Evolutionary conservation across 305 asterid species (phyloP), one percentile per base, ranked within the genome.

Genomic region (Fraxinus dipetala): DNA sequence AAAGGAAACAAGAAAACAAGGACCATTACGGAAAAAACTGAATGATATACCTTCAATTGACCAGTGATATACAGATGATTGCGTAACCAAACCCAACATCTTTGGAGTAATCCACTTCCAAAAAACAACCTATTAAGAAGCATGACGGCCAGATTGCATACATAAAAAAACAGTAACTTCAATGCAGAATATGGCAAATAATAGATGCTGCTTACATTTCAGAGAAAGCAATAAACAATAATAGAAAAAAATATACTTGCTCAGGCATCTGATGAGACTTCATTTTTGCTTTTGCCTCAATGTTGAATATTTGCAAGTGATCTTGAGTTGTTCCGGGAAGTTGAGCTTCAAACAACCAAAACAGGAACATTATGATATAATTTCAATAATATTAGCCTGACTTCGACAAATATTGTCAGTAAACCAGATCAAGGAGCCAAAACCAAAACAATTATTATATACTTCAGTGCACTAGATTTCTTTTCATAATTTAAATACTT

Each of bases 251-350:
- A 8, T 36, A 14, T 79, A 45, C 65, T 74, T 38, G 77, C 67
- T 79, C 75, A 16, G 76, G 77, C 65, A 40, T 67, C 82, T 93
- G 98, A 89, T 94, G 88, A 2, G 99, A 92, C 86, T 96, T 96
- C 63, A 96, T 87, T 86, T 96, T 96, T 80, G 97, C 93, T 84
- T 96, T 96, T 76, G 97, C 95, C 88, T 96, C 99, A 70, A 96
- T 96, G 89, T 96, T 96, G 88, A 96, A 96, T 87, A 96, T 96
- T 92, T 96, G 98, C 84, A 96, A 87, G 89, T 94, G 98, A 83
- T 96, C 98, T 84, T 94, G 97, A 79, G 92, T 90, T 75, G 98
- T 94, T 63, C 75, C 82, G 0, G 75, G 65, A 79, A 40, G 24
- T 69, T 40, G 74, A 67, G 77, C 38, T 38, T 6, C 76, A 79